Conservation (phyloP, 2,329 filamentous ascomycete species). For the Celoporthe dispersa region DNA sequence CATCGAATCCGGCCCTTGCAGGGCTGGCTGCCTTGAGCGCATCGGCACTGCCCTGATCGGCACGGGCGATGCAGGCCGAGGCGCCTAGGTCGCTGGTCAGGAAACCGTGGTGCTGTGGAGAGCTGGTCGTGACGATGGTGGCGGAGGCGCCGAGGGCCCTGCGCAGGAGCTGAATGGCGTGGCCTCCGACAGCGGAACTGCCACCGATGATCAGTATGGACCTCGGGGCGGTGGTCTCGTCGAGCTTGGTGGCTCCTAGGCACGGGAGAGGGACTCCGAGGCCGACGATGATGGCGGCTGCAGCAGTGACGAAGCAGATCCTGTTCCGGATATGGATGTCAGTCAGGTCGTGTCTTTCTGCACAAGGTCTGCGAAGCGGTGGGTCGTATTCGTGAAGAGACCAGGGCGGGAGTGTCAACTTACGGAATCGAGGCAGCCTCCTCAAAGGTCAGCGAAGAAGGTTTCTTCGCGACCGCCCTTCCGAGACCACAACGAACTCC, state of each 20-base stretch:
- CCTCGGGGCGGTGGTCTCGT: slow-evolving; percentile 16
- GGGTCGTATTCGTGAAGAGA: not conserved
- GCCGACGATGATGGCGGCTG: slow-evolving; percentile 33
- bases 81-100: slow-evolving; percentile 33
- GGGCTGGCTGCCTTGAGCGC: slow-evolving; percentile 33
- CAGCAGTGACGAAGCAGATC: slow-evolving; percentile 35
- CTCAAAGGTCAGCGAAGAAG: slow-evolving; percentile 36
- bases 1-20: slow-evolving; percentile 38
- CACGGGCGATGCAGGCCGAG: slow-evolving; percentile 30
- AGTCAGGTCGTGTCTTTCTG: not conserved
- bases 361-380: too few relatives aligned
- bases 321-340: slow-evolving; percentile 20
- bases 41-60: slow-evolving; percentile 27
- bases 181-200: slow-evolving; percentile 40
- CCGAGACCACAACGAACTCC: slow-evolving; percentile 34
- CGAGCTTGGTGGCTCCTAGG: slow-evolving; percentile 25
- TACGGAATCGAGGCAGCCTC: slow-evolving; percentile 40
- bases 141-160: slow-evolving; percentile 36
- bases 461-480: slow-evolving; percentile 37
- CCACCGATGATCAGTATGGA: slow-evolving; percentile 44
- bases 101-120: slow-evolving; percentile 33
- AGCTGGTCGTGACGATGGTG: slow-evolving; percentile 41
- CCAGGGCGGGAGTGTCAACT: slow-evolving; percentile 10
- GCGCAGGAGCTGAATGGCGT: slow-evolving; percentile 43
- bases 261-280: slow-evolving; percentile 36